A percentile compares a stretch with the other conserved stretches of the same genome.
Conservation (phyloP, 768 basidiomycete species). For the Termitomyces sp. region DNA sequence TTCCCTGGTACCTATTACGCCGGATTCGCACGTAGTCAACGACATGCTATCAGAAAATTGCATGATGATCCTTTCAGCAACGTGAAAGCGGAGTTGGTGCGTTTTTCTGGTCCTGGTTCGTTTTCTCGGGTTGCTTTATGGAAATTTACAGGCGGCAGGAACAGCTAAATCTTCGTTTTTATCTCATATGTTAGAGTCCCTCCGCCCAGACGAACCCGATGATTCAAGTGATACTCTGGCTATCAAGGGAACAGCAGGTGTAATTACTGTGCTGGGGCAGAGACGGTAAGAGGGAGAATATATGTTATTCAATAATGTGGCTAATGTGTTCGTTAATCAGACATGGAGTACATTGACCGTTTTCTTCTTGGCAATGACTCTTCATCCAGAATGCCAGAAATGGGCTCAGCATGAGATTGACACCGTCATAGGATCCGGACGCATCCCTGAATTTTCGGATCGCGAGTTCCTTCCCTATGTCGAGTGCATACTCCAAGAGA, state of each 20-base stretch:
- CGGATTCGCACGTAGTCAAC: conserved; percentile 12
- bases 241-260: conserved; percentile 17
- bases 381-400: conserved; percentile 4
- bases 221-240: conserved; percentile 6
- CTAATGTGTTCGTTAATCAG: conserved; percentile 11
- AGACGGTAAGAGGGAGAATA: conserved; percentile 31
- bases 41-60: conserved; percentile 14
- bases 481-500: background rate
- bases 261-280: conserved; percentile 28
- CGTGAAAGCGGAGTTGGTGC: conserved; percentile 30
- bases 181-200: conserved; percentile 13
- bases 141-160: conserved; percentile 15
- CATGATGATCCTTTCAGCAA: conserved; percentile 27
- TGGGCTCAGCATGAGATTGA: conserved; percentile 4
- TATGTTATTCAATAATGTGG: background rate
- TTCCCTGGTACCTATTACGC: conserved; percentile 26
- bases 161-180: conserved; percentile 21
- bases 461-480: conserved; percentile 2
- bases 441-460: background rate
- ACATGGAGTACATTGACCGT: conserved; percentile 25
- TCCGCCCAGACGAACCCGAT: conserved; percentile 3
- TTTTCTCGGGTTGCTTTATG: background rate
- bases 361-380: conserved; percentile 17
- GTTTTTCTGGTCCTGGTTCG: background rate
- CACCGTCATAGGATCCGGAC: background rate